Conservation (phyloP, 2,329 filamentous ascomycete species). For the Arthroderma sp. region DNA sequence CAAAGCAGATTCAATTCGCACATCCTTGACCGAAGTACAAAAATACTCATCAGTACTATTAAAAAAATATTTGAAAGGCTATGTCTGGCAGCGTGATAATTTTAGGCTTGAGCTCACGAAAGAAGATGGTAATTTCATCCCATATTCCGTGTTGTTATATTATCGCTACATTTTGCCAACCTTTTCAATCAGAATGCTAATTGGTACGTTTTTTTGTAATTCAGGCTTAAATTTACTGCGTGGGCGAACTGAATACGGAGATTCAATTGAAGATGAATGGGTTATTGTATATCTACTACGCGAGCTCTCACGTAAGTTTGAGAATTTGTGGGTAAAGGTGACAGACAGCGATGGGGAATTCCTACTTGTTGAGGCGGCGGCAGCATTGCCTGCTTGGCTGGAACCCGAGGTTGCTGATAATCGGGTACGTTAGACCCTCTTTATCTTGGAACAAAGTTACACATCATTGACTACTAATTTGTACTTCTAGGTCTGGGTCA, state of each 20-base stretch:
- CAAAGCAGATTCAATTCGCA: conserved; percentile 35
- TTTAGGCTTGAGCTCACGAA: conserved; percentile 56
- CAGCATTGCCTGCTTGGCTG: conserved; percentile 75
- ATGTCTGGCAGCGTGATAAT: conserved; percentile 87
- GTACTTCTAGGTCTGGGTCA: conserved; percentile 63
- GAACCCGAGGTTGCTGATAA: conserved; percentile 82
- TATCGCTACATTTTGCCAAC: conserved; percentile 7
- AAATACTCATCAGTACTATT: conserved; percentile 54
- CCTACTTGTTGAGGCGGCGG: conserved; percentile 84
- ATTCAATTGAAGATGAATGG: conserved; percentile 97
- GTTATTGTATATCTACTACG: conserved; percentile 80
- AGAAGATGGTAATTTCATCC: conserved; percentile 45
- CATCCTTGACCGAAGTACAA: conserved; percentile 58
- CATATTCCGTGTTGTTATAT: too few species aligned
- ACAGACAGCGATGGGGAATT: conserved; percentile 91
- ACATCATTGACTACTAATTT: background rate
- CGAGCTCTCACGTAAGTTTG: conserved; percentile 61
- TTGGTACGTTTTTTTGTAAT: background rate
- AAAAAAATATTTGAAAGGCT: conserved; percentile 58
- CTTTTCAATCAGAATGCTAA: background rate
- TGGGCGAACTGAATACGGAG: conserved; percentile 75
- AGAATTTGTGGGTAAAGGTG: conserved; percentile 67
- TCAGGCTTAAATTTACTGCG: conserved; percentile 49
- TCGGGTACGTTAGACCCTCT: conserved; percentile 38
- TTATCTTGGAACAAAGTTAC: background rate